These are phyloP conservation scores for Ambispora gerdemannii DNA, from an alignment of 192 early-diverging fungal genomes.

Conservation along the genomic window DNA sequence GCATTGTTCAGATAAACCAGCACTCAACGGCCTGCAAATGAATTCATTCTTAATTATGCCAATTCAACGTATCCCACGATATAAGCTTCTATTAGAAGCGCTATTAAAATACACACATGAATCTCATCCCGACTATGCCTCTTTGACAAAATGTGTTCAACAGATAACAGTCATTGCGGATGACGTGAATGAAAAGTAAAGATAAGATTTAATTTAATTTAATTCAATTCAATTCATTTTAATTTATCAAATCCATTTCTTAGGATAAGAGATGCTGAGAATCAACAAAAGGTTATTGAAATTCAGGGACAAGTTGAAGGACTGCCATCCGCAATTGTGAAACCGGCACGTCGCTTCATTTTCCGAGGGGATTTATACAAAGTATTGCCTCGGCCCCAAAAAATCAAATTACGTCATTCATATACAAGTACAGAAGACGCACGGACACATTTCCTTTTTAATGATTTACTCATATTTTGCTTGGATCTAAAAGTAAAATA, in stretches of 20 bases:
- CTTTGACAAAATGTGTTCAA: conserved; percentile 57
- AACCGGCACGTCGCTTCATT: conserved; percentile 30
- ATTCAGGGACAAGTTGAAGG: conserved; percentile 8
- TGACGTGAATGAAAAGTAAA: conserved; percentile 73
- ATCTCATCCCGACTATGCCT: conserved; percentile 69
- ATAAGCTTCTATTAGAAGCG: conserved; percentile 75
- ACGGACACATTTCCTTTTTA: conserved; percentile 26
- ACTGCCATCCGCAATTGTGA: conserved; percentile 12
- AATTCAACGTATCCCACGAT: conserved; percentile 88
- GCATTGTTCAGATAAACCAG: conserved; percentile 23
- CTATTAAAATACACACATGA: conserved; percentile 65
- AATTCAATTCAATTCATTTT: conserved; percentile 1
- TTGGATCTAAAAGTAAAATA: conserved; percentile 13
- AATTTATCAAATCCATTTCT: neutral
- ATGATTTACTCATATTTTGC: conserved; percentile 22
- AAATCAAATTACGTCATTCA: neutral
- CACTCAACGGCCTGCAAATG: conserved; percentile 34
- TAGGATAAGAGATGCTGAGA: conserved; percentile 31
- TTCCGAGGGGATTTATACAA: conserved; percentile 24
- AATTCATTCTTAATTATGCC: conserved; percentile 84
- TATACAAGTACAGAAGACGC: neutral
- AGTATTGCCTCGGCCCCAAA: neutral
- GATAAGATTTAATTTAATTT: neutral
- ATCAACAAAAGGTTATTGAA: conserved; percentile 30
- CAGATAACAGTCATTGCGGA: conserved; percentile 63